A percentile compares a stretch with the other conserved stretches of the same genome.
These are phyloP conservation scores for Colletotrichum aenigma DNA, from an alignment of 2,329 filamentous ascomycete species.

Conservation along the genomic window DNA sequence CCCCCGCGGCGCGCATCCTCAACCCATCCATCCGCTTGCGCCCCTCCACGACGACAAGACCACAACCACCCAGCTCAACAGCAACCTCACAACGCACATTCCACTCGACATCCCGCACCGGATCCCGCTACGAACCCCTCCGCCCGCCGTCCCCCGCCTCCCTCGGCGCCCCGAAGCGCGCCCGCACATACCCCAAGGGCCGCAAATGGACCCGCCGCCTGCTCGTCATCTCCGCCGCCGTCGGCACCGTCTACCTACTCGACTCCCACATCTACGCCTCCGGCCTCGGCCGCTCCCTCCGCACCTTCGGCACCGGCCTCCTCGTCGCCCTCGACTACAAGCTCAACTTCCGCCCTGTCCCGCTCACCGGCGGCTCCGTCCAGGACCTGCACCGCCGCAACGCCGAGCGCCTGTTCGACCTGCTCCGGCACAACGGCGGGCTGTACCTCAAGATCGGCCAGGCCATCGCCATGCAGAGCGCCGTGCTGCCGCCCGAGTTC, in stretches of 20 bases:
- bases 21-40: neutral
- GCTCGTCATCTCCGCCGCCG: conserved; percentile 61
- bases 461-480: conserved; percentile 97
- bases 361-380: conserved; percentile 74
- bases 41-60: neutral
- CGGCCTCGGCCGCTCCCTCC: conserved; percentile 76
- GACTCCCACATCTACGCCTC: conserved; percentile 82
- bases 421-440: conserved; percentile 87
- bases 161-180: conserved; percentile 72
- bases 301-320: conserved; percentile 81
- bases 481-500: conserved; percentile 90
- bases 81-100: neutral
- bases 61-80: neutral
- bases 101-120: conserved; percentile 45
- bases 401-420: conserved; percentile 80
- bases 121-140: conserved; percentile 64
- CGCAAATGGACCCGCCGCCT: conserved; percentile 81
- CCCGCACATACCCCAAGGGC: conserved; percentile 73
- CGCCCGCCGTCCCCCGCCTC: conserved; percentile 79
- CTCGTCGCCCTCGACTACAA: conserved; percentile 93
- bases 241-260: conserved; percentile 67
- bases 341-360: conserved; percentile 87
- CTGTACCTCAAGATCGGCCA: conserved; percentile 98
- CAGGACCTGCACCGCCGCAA: conserved; percentile 82
- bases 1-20: neutral